These are phyloP conservation scores for Pichia phayaonensis DNA, from an alignment of 805 yeast genomes.

Conservation along the genomic window DNA sequence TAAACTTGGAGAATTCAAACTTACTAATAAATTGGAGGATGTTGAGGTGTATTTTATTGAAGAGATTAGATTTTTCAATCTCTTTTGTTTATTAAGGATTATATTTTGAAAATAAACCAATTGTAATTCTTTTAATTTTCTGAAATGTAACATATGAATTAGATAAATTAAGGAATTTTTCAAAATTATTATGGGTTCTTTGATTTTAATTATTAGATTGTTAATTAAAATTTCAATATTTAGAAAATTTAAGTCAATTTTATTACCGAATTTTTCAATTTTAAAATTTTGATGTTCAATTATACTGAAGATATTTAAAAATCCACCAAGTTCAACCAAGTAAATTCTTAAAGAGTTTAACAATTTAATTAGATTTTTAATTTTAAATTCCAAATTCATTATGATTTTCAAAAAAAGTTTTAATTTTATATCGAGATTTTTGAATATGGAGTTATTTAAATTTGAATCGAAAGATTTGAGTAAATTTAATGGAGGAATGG, in stretches of 20 bases:
- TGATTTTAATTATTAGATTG: slow-evolving; percentile 35
- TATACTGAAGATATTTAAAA: slow-evolving; percentile 47
- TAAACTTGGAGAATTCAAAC: slow-evolving; percentile 26
- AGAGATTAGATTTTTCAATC: slow-evolving; percentile 20
- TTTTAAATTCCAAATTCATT: slow-evolving; percentile 29
- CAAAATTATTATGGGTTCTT: slow-evolving; percentile 44
- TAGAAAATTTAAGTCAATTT: slow-evolving; percentile 42
- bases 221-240: slow-evolving; percentile 39
- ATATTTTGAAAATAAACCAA: slow-evolving; percentile 34
- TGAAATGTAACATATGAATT: slow-evolving; percentile 38
- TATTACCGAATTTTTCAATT: slow-evolving; percentile 47
- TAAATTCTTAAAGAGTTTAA: slow-evolving; percentile 32
- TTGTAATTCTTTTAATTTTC: slow-evolving; percentile 47
- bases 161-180: slow-evolving; percentile 37
- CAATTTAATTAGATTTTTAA: slow-evolving; percentile 33
- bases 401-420: slow-evolving; percentile 12
- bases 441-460: slow-evolving; percentile 20
- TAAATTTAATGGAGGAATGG: slow-evolving; percentile 30
- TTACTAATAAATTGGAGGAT: background rate
- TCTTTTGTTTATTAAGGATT: slow-evolving; percentile 31
- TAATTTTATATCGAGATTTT: slow-evolving; percentile 21
- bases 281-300: slow-evolving; percentile 29
- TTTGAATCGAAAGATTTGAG: slow-evolving; percentile 22
- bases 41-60: background rate
- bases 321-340: slow-evolving; percentile 48